Percentiles rank a stretch among this genome's conserved stretches.
Conservation (phyloP, 1,139 yeast species). For the Kluyveromyces sp. region DNA sequence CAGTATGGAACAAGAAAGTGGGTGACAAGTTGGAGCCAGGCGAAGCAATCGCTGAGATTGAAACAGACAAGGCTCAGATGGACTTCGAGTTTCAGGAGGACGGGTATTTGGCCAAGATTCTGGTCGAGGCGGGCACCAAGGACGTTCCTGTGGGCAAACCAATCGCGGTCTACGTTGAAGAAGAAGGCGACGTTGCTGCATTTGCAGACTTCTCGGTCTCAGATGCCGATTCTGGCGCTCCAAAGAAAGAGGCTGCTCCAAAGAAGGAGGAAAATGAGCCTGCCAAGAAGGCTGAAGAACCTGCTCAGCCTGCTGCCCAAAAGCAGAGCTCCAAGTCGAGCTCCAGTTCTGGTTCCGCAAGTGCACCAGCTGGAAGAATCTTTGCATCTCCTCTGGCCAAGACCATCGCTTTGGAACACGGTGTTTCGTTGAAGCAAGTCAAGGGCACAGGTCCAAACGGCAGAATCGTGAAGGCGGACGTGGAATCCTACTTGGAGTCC, state of each 20-base stretch:
- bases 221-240: conserved; percentile 49
- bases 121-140: conserved; percentile 79
- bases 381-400: conserved; percentile 95
- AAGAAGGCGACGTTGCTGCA: conserved; percentile 75
- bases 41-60: conserved; percentile 92
- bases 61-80: conserved; percentile 98
- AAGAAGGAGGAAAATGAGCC: conserved; percentile 33
- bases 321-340: conserved; percentile 10
- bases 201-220: conserved; percentile 83
- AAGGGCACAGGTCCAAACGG: conserved; percentile 95
- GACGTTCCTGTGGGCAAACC: conserved; percentile 93
- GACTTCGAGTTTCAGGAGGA: conserved; percentile 99
- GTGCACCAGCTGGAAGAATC: conserved; percentile 51
- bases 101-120: conserved; percentile 86
- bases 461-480: conserved; percentile 85
- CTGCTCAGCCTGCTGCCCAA: conserved; percentile 22
- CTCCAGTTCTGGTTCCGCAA: conserved; percentile 14
- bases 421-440: conserved; percentile 75
- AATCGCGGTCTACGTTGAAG: conserved; percentile 94
- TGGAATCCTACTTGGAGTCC: conserved; percentile 54
- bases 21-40: conserved; percentile 89
- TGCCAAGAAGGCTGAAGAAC: conserved; percentile 21
- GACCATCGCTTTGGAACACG: conserved; percentile 86
- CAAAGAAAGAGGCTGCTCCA: conserved; percentile 39
- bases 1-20: conserved; percentile 78